Conservation (phyloP, 2,329 filamentous ascomycete genomes). For the Zymoseptoria passerinii region DNA sequence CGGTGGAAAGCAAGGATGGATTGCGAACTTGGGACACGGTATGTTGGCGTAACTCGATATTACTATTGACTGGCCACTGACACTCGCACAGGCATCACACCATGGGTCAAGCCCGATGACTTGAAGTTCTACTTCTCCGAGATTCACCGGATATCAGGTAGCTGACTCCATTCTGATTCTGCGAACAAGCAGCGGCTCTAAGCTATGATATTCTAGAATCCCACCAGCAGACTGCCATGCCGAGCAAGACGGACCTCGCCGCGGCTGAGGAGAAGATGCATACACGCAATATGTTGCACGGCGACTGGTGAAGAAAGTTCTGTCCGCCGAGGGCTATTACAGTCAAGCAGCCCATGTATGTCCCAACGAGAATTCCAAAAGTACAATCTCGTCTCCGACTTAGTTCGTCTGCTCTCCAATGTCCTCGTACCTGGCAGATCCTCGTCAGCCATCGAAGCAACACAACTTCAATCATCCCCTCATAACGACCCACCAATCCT, state of each 20-base stretch:
- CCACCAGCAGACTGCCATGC: constrained; percentile 19
- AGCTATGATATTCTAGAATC: constrained; percentile 27
- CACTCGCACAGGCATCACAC: constrained; percentile 65
- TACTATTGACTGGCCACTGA: constrained; percentile 11
- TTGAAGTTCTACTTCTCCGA: constrained; percentile 91
- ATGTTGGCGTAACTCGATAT: constrained; percentile 30
- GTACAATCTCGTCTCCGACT: not conserved
- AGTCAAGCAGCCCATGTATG: constrained; percentile 8
- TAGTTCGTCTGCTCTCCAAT: constrained; percentile 28
- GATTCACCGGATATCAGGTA: constrained; percentile 53
- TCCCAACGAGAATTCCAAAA: not conserved
- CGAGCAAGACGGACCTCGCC: constrained; percentile 13
- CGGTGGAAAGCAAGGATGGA: constrained; percentile 84
- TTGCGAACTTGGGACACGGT: constrained; percentile 94
- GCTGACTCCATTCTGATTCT: constrained; percentile 23
- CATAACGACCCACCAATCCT: constrained; percentile 46
- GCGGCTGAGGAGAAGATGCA: constrained; percentile 30
- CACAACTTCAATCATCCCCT: constrained; percentile 5
- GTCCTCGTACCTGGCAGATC: constrained; percentile 30
- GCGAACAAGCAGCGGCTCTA: constrained; percentile 12
- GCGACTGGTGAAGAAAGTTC: constrained; percentile 22
- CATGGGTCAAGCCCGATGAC: constrained; percentile 87
- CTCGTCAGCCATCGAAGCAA: constrained; percentile 12
- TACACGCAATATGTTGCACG: constrained; percentile 27
- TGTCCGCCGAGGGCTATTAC: not conserved